Percentiles rank a stretch among this genome's conserved stretches.
These are phyloP conservation scores for Podospora pseudocomata DNA, from an alignment of 495 filamentous ascomycete species.

Conservation along the genomic window DNA sequence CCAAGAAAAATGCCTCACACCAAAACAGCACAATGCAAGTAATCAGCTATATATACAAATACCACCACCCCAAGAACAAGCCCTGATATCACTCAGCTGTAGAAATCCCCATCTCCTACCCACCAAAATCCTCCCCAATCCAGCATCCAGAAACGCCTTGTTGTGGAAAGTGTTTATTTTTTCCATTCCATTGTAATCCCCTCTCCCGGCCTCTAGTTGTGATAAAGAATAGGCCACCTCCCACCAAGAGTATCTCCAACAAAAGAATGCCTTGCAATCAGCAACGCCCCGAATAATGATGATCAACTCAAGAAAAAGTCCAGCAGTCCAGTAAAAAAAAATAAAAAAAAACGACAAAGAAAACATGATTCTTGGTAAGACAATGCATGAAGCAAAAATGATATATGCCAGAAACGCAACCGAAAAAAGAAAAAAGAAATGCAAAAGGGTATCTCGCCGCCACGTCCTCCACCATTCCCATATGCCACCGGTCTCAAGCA, in stretches of 20 bases:
- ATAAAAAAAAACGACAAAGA: neutral
- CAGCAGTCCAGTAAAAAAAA: neutral
- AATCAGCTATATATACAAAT: neutral
- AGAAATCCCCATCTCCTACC: neutral
- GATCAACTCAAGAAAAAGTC: neutral
- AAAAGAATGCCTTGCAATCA: neutral
- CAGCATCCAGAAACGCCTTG: slow-evolving; percentile 2
- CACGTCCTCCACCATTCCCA: neutral
- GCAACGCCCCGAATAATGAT: neutral
- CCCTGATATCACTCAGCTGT: neutral
- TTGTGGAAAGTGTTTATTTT: neutral
- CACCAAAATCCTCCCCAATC: neutral
- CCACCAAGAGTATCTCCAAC: neutral
- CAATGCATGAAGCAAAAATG: neutral
- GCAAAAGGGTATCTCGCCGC: neutral
- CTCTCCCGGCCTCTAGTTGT: neutral
- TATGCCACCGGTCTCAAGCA: neutral
- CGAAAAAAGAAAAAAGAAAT: neutral
- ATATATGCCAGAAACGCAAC: neutral
- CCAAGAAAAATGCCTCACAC: neutral
- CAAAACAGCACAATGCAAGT: neutral
- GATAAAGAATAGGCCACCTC: neutral
- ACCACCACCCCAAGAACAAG: neutral
- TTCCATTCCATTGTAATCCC: neutral
- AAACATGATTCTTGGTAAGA: neutral